Evolutionary conservation across 2,329 filamentous ascomycete species (phyloP).

Genomic region (Ophiosphaerella herpotricha): DNA sequence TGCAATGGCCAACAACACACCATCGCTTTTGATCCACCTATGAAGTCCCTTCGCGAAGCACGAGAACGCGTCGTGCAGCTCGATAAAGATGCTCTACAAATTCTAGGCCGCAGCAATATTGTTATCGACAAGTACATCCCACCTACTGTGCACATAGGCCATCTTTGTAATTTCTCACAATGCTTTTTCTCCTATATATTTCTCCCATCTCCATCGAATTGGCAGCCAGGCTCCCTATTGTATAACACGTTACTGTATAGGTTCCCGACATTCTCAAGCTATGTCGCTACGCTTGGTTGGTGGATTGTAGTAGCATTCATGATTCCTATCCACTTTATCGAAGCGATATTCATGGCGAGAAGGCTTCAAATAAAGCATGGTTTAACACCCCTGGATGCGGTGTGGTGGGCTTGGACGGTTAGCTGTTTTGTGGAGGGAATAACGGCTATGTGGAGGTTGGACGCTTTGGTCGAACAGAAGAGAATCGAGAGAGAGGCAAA

Average conservation of each 20-base stretch:
- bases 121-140: conserved; percentile 58
- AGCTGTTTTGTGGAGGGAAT: conserved; percentile 60
- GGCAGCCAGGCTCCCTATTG: conserved; percentile 39
- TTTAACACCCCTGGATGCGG: conserved; percentile 52
- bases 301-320: conserved; percentile 63
- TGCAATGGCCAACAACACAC: conserved; percentile 55
- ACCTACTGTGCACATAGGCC: conserved; percentile 52
- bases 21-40: conserved; percentile 71
- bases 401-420: conserved; percentile 61
- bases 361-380: conserved; percentile 56
- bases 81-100: conserved; percentile 63
- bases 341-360: conserved; percentile 59
- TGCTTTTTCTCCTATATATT: conserved; percentile 38
- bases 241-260: conserved; percentile 51
- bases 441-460: conserved; percentile 51
- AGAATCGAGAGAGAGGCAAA: conserved; percentile 39
- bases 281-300: conserved; percentile 62
- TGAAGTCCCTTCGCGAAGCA: conserved; percentile 69
- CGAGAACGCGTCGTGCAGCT: conserved; percentile 75
- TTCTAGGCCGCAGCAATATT: conserved; percentile 65
- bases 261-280: conserved; percentile 60
- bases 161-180: conserved; percentile 59
- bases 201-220: conserved; percentile 36
- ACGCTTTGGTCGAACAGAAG: conserved; percentile 31
- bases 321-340: conserved; percentile 66